A percentile compares a stretch with the other conserved stretches of the same genome.
Conservation (phyloP, 768 basidiomycete genomes). For the Agrocybe pediades region DNA sequence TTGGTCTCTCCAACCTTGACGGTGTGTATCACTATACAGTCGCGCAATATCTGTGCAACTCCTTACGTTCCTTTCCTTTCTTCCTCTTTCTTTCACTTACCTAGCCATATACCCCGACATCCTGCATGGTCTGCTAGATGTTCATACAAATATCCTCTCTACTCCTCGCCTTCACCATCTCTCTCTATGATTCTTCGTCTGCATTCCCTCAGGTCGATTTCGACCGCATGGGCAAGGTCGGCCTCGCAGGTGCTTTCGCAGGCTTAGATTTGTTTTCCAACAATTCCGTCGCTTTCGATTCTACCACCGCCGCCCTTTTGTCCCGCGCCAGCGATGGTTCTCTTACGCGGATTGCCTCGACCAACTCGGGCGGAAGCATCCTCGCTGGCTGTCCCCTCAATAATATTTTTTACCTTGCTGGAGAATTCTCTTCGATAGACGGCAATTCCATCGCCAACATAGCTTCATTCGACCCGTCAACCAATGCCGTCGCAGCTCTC, state of each 20-base stretch:
- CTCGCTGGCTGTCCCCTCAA: constrained; percentile 70
- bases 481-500: constrained; percentile 60
- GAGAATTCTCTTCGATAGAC: constrained; percentile 76
- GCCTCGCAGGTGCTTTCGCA: constrained; percentile 84
- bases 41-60: constrained; percentile 11
- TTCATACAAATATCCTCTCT: constrained; percentile 20
- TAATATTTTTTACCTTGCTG: constrained; percentile 77
- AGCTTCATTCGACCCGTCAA: constrained; percentile 69
- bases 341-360: constrained; percentile 71
- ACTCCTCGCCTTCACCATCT: constrained; percentile 28
- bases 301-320: constrained; percentile 71
- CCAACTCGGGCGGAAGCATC: constrained; percentile 80
- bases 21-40: constrained; percentile 14
- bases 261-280: constrained; percentile 81
- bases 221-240: constrained; percentile 88
- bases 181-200: constrained; percentile 32
- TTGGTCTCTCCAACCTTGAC: constrained; percentile 8
- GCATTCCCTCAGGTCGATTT: constrained; percentile 45
- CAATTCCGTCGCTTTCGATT: constrained; percentile 60
- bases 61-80: constrained; percentile 14
- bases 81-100: constrained; percentile 1
- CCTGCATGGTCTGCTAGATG: constrained; percentile 25
- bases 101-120: constrained; percentile 7
- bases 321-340: constrained; percentile 66
- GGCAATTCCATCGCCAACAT: constrained; percentile 67